These are phyloP conservation scores for Cercospora zeae-maydis DNA, from an alignment of 2,329 filamentous ascomycete genomes.

Conservation along the genomic window DNA sequence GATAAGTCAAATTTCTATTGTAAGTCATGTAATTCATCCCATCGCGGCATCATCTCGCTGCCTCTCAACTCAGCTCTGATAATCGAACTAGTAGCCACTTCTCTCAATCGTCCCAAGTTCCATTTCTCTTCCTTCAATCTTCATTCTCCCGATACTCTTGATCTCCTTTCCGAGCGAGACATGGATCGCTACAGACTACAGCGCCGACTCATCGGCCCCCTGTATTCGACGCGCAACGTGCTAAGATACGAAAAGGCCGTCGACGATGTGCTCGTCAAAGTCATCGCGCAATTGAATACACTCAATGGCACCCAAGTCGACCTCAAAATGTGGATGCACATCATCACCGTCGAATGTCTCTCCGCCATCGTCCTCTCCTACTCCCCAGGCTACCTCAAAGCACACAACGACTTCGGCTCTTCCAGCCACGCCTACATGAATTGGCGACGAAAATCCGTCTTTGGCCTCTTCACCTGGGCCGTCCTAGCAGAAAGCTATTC, in stretches of 20 bases:
- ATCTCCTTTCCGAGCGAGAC: conserved; percentile 20
- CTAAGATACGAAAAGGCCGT: conserved; percentile 16
- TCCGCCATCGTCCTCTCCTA: conserved; percentile 19
- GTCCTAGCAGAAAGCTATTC: conserved; percentile 20
- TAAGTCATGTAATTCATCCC: neutral
- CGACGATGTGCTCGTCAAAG: conserved; percentile 16
- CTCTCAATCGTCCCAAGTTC: conserved; percentile 19
- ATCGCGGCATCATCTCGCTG: neutral
- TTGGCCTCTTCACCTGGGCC: conserved; percentile 20
- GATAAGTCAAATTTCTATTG: conserved; percentile 21
- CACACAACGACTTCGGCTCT: conserved; percentile 18
- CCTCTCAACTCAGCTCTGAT: neutral
- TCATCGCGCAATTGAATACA: conserved; percentile 8
- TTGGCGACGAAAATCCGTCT: conserved; percentile 22
- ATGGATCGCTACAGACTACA: conserved; percentile 19
- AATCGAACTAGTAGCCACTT: conserved; percentile 10
- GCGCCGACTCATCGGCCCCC: conserved; percentile 17
- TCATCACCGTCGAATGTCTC: conserved; percentile 21
- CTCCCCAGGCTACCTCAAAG: conserved; percentile 19
- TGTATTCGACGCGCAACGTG: conserved; percentile 18
- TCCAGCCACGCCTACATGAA: conserved; percentile 19
- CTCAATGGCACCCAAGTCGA: conserved; percentile 14
- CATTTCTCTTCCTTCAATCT: conserved; percentile 1
- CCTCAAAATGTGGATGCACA: conserved; percentile 23
- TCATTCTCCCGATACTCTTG: conserved; percentile 17